Percentiles rank a stretch among this genome's conserved stretches.
Evolutionary conservation across 257 asterid species (phyloP).

Genomic region (Solanum appendiculatum): DNA sequence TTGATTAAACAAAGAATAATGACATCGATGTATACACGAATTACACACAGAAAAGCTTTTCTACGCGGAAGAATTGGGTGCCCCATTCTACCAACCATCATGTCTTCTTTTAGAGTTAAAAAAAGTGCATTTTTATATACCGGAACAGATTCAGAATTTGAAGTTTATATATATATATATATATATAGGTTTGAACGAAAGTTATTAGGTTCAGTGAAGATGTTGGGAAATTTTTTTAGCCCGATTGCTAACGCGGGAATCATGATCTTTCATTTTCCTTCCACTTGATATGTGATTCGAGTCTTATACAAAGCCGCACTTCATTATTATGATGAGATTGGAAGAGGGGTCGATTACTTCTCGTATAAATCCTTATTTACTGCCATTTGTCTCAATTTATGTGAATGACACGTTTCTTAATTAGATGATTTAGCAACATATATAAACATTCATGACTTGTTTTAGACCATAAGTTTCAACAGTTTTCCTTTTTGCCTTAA

Average conservation of each 20-base stretch:
- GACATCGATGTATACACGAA: conserved; percentile 20
- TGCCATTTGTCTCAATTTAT: too few species aligned
- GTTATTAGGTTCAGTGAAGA: not conserved
- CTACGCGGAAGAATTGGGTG: conserved; percentile 6
- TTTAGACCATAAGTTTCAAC: not conserved
- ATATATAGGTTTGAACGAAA: not conserved
- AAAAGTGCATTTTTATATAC: not conserved
- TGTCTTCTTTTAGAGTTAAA: not conserved
- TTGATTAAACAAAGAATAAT: not conserved
- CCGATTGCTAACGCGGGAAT: not conserved
- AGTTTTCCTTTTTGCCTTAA: not conserved
- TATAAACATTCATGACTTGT: not conserved
- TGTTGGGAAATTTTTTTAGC: not conserved
- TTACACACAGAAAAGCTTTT: conserved; percentile 13
- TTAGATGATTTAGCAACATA: not conserved
- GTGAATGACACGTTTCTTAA: not conserved
- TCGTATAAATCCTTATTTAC: not conserved
- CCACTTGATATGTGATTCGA: not conserved
- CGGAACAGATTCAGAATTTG: not conserved
- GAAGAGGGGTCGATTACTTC: not conserved
- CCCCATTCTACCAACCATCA: not conserved
- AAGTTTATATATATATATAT: not conserved
- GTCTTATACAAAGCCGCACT: not conserved
- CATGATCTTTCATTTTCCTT: not conserved
- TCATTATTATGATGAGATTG: not conserved